Percentiles rank a stretch among this genome's conserved stretches.
These are phyloP conservation scores for Aspergillus japonicus DNA, from an alignment of 2,329 filamentous ascomycete genomes.

Conservation along the genomic window DNA sequence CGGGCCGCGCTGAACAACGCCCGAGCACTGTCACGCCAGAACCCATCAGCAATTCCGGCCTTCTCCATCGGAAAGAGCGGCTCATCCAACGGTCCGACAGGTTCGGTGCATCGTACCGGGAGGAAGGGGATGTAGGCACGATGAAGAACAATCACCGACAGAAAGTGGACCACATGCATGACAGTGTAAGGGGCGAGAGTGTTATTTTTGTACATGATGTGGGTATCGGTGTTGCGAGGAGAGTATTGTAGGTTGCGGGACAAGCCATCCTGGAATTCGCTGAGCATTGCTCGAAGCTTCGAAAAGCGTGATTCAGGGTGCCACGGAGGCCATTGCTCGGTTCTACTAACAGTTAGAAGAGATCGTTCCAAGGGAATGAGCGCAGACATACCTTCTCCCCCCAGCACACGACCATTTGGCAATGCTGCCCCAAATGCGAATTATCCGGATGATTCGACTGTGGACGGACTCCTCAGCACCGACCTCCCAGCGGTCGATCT, in stretches of 20 bases:
- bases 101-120: slow-evolving; percentile 50
- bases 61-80: slow-evolving; percentile 47
- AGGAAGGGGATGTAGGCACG: slow-evolving; percentile 57
- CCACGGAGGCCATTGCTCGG: slow-evolving; percentile 54
- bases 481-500: slow-evolving; percentile 53
- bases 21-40: slow-evolving; percentile 53
- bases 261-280: slow-evolving; percentile 52
- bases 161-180: slow-evolving; percentile 55
- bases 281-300: slow-evolving; percentile 46
- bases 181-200: slow-evolving; percentile 55
- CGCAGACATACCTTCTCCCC: slow-evolving; percentile 50
- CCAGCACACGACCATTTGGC: slow-evolving; percentile 56
- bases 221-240: slow-evolving; percentile 53
- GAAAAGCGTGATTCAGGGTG: slow-evolving; percentile 51
- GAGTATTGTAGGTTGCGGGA: slow-evolving; percentile 54
- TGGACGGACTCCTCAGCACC: slow-evolving; percentile 54
- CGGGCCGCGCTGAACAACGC: slow-evolving; percentile 54
- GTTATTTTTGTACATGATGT: slow-evolving; percentile 53
- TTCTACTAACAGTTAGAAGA: slow-evolving; percentile 28
- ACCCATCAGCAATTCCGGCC: slow-evolving; percentile 45
- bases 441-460: slow-evolving; percentile 54
- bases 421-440: slow-evolving; percentile 57
- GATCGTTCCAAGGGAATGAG: background rate
- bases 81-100: slow-evolving; percentile 54
- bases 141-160: slow-evolving; percentile 56